Evolutionary conservation across 148 eudicot species (phyloP), one percentile per base, ranked within the genome.

Genomic region (Persicaria tinctoria): DNA sequence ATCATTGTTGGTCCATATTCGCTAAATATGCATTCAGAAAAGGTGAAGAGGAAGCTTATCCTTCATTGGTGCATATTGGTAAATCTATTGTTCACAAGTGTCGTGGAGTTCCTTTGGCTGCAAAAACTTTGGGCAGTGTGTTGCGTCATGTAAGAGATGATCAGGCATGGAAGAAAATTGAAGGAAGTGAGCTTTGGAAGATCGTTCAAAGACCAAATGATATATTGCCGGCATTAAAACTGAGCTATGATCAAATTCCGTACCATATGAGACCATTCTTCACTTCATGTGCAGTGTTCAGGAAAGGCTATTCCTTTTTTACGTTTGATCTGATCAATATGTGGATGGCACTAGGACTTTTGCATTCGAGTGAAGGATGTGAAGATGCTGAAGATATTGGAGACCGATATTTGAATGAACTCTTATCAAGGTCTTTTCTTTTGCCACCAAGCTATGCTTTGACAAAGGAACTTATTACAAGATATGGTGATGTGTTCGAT

Each of bases 301-400:
- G 77, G 12, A 77, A 77, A 45, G 80, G 59, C 5, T 17, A 20
- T 38, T 4, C 0, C 0, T 72, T 80, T 20, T 0, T 17, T 1
- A 69, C 45, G 16, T 23, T 53, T 1, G 48, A 0, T 13, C 8
- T 73, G 6, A 23, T 73, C 12, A 6, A 16, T 50, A 76, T 77
- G 8, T 80, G 83, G 83, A 74, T 77, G 55, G 83, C 80, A 49
- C 79, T 11, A 57, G 56, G 66, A 4, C 77, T 53, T 44, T n/a
- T 73, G 0, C n/a, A 11, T 12, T 46, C 69, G 3, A 13, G 32
- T 2, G 62, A 17, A 44, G 13, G 10, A 38, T 46, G 44, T 54
- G 76, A 80, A 48, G 74, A 49, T 20, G 20, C 59, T 1, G 76
- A 72, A 10, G 79, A 73, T 45, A 73, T n/a, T 0, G 79, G 74